Evolutionary conservation across 148 eudicot genomes (phyloP), one percentile per base, ranked within the genome.

Genomic region (Agrostemma githago): DNA sequence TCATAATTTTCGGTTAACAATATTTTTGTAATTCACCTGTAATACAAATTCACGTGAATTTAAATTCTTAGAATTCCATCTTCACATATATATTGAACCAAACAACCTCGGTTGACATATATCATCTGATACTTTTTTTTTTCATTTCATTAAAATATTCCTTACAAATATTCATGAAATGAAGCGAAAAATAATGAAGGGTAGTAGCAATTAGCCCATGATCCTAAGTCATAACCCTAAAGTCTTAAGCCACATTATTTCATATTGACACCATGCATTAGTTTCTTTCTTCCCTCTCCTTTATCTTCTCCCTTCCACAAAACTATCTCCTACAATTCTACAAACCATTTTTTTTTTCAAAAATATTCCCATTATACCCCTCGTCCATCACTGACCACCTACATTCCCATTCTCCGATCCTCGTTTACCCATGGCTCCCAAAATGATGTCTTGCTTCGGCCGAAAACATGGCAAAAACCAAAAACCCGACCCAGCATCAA

Each of bases 371-470:
- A 15, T 15, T 42, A 61, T 38, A 39, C 3, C 64, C 74, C 16
- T 41, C 15, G 9, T 20, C 34, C 10, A 46, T 64, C 68, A 39
- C 15, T 38, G 11, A 11, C 3, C 11, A 7, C 56, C 56, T 51
- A 51, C 56, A 15, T 51, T 3, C 56, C 2, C 68, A 40, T 39
- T 26, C 34, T 26, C 34, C 34, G 34, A 6, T 9, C 20, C 56
- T 19, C 57, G 11, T 21, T 54, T 43, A 62, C 56, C 64, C 79
- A 54, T 92, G 97, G 83, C 86, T 77, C 86, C 87, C 46, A 79
- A 87, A 51, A 74, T 85, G 70, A 81, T 87, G 66, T 65, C 86
- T 26, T 92, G 96, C 68, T 90, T 92, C 84, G 80, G 87, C 5
- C 17, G 54, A 61, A 73, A 73, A 59, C 76, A 51, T 2, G 63